Evolutionary conservation across 169 alveolate species (phyloP).

Genomic region (Theileria parva): DNA sequence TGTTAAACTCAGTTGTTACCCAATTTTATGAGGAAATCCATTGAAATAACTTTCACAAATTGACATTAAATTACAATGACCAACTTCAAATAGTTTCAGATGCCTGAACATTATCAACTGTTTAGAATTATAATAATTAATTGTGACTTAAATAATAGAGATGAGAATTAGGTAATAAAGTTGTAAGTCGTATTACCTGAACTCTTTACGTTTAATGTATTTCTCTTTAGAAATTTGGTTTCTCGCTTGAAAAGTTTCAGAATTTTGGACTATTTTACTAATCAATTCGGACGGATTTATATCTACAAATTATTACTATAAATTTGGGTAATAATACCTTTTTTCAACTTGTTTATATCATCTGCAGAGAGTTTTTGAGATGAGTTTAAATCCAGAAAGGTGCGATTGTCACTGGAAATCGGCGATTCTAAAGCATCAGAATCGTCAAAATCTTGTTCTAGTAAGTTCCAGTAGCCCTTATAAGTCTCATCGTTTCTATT

Average conservation of each 20-base stretch:
- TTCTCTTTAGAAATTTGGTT: slow-evolving; percentile 52
- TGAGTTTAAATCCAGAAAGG: slow-evolving; percentile 25
- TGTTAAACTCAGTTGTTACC: slow-evolving; percentile 23
- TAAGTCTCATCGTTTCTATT: slow-evolving; percentile 33
- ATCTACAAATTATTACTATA: not conserved
- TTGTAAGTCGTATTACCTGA: not conserved
- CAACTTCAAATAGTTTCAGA: slow-evolving; percentile 41
- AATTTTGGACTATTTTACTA: slow-evolving; percentile 45
- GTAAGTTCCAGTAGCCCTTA: slow-evolving; percentile 28
- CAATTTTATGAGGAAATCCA: slow-evolving; percentile 61
- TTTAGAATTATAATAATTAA: not conserved
- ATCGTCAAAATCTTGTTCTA: slow-evolving; percentile 22
- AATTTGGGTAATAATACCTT: slow-evolving; percentile 11
- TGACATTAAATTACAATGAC: slow-evolving; percentile 45
- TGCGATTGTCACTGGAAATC: slow-evolving; percentile 36
- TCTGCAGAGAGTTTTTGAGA: slow-evolving; percentile 54
- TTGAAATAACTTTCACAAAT: slow-evolving; percentile 56
- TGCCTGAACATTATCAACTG: slow-evolving; percentile 14
- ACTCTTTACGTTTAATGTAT: slow-evolving; percentile 49
- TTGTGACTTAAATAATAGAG: too few relatives aligned
- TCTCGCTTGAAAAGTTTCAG: slow-evolving; percentile 56
- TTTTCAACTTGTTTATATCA: slow-evolving; percentile 42
- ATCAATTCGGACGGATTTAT: slow-evolving; percentile 30
- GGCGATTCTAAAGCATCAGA: not conserved
- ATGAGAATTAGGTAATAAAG: not conserved